Evolutionary conservation across 768 basidiomycete genomes (phyloP).

Genomic region (Rhizopogon vulgaris): DNA sequence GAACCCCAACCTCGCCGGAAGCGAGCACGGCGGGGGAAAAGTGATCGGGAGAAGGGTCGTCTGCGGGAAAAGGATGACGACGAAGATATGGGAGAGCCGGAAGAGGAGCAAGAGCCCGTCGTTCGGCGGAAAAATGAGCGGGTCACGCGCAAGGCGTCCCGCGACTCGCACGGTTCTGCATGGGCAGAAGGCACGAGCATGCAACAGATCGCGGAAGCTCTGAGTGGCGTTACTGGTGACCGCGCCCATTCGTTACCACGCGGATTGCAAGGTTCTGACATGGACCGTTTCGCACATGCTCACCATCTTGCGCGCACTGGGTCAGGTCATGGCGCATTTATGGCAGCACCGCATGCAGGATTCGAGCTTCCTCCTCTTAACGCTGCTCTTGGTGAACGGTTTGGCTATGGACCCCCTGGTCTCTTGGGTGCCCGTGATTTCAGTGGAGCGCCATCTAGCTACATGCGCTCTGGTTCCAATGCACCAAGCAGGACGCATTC

Average conservation of each 20-base stretch:
- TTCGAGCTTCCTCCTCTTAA: constrained; percentile 62
- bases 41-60: constrained; percentile 31
- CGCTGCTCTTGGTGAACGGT: constrained; percentile 32
- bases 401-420: constrained; percentile 30
- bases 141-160: constrained; percentile 28
- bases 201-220: constrained; percentile 28
- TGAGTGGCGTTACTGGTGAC: constrained; percentile 18
- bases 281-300: constrained; percentile 25
- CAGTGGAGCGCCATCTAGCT: constrained; percentile 43
- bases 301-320: constrained; percentile 29
- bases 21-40: constrained; percentile 39
- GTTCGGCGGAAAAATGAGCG: constrained; percentile 25
- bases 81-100: constrained; percentile 43
- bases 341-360: constrained; percentile 34
- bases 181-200: constrained; percentile 30
- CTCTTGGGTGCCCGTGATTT: constrained; percentile 27
- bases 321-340: constrained; percentile 29
- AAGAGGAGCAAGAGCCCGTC: constrained; percentile 16
- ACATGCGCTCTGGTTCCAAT: constrained; percentile 57
- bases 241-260: constrained; percentile 28
- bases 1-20: constrained; percentile 55
- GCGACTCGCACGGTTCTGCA: constrained; percentile 28
- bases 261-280: constrained; percentile 17
- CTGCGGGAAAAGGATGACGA: constrained; percentile 37
- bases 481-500: constrained; percentile 73